A percentile compares a stretch with the other conserved stretches of the same genome.
These are phyloP conservation scores for Candida tibetensis DNA, from an alignment of 805 yeast species.

Conservation along the genomic window DNA sequence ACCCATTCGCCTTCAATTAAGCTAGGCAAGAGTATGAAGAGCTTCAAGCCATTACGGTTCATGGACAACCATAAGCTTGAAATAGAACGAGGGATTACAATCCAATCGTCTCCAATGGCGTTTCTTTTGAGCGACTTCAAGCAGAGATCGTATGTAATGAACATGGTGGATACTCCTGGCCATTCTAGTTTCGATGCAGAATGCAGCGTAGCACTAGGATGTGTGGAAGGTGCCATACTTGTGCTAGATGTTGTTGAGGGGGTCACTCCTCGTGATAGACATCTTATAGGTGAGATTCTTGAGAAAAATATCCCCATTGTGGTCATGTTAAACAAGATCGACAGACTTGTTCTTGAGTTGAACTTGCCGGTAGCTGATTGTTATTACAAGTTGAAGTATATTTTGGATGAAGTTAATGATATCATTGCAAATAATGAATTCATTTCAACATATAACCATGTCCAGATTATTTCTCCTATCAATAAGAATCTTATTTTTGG, in stretches of 20 bases:
- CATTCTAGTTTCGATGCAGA: conserved; percentile 85
- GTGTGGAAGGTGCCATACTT: conserved; percentile 63
- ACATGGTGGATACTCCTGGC: conserved; percentile 87
- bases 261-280: conserved; percentile 51
- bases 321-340: conserved; percentile 76
- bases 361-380: conserved; percentile 72
- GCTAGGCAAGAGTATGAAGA: conserved; percentile 24
- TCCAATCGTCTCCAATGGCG: conserved; percentile 61
- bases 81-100: conserved; percentile 63
- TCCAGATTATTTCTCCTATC: conserved; percentile 52
- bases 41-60: conserved; percentile 53
- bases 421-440: conserved; percentile 39
- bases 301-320: conserved; percentile 49
- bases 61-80: conserved; percentile 74
- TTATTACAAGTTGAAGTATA: conserved; percentile 60
- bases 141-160: conserved; percentile 54
- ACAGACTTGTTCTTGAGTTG: conserved; percentile 78
- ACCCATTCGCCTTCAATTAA: conserved; percentile 51
- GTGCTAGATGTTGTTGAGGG: conserved; percentile 91
- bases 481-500: conserved; percentile 71
- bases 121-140: conserved; percentile 52
- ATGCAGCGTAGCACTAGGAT: conserved; percentile 50
- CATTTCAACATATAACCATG: conserved; percentile 23
- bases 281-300: conserved; percentile 52
- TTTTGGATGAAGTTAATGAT: conserved; percentile 63